These are phyloP conservation scores for Dryadomyces quercus-mongolicae DNA, from an alignment of 2,329 filamentous ascomycete genomes.

Conservation along the genomic window DNA sequence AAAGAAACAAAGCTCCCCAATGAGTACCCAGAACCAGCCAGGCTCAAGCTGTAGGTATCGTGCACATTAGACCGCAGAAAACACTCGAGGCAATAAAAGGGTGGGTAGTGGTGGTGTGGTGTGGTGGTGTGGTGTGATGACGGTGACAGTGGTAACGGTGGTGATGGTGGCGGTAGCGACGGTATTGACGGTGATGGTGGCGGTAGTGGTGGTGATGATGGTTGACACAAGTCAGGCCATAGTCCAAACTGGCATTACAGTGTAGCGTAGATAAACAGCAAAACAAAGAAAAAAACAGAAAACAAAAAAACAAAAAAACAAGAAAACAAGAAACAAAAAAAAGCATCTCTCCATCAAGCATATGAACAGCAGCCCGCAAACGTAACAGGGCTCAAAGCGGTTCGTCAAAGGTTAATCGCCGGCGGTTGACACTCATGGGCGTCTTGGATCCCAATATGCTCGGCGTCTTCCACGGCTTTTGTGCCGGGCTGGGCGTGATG, in stretches of 20 bases:
- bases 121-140: background rate
- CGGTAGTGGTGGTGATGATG: background rate
- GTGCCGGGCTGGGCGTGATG: constrained; percentile 89
- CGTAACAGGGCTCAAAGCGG: constrained; percentile 5
- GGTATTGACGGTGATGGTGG: background rate
- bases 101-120: background rate
- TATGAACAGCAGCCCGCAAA: no score
- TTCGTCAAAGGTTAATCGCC: constrained; percentile 72
- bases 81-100: background rate
- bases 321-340: background rate
- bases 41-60: constrained; percentile 10
- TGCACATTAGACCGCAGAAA: constrained; percentile 5
- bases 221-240: background rate
- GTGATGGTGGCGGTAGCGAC: background rate
- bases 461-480: constrained; percentile 80
- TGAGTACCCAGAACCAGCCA: constrained; percentile 12
- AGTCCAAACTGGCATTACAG: constrained; percentile 12
- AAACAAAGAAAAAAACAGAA: background rate
- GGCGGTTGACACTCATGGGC: constrained; percentile 55
- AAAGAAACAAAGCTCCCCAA: constrained; percentile 1
- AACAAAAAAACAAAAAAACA: background rate
- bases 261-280: constrained; percentile 1
- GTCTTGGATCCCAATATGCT: constrained; percentile 36
- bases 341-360: background rate
- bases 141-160: background rate